Evolutionary conservation across 805 yeast species (phyloP).

Genomic region (Diddensiella santjacobensis): DNA sequence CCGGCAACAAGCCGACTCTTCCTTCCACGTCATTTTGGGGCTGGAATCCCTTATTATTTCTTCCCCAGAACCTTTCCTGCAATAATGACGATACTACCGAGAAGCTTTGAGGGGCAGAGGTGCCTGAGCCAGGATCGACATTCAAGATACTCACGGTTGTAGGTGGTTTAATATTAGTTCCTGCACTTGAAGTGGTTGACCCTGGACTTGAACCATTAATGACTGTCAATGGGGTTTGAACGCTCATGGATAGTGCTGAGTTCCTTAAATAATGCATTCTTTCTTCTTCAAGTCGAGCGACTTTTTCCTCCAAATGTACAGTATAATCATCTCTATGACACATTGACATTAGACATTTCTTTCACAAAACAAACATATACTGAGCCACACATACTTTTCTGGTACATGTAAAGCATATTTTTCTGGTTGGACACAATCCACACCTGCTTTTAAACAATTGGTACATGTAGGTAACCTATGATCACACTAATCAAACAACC

Average conservation of each 20-base stretch:
- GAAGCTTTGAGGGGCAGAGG: constrained; percentile 26
- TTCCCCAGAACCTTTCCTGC: constrained; percentile 25
- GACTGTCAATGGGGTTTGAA: constrained; percentile 17
- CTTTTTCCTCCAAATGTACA: constrained; percentile 50
- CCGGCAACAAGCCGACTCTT: constrained; percentile 19
- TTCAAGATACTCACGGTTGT: constrained; percentile 24
- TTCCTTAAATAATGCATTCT: not conserved
- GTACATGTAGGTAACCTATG: constrained; percentile 63
- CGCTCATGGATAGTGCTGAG: constrained; percentile 14
- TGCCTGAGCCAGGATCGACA: constrained; percentile 21
- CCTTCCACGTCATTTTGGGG: constrained; percentile 8
- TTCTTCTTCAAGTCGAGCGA: constrained; percentile 47
- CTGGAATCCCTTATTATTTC: constrained; percentile 9
- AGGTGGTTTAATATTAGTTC: not conserved
- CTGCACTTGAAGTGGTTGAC: not conserved
- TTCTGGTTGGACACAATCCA: constrained; percentile 60
- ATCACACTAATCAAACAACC: too few species aligned
- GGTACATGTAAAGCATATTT: constrained; percentile 47
- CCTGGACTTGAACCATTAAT: not conserved
- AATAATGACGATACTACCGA: constrained; percentile 28
- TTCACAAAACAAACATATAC: not conserved
- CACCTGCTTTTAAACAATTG: constrained; percentile 61
- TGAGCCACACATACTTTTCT: constrained; percentile 30
- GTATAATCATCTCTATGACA: constrained; percentile 51
- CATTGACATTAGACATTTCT: too few species aligned